phyloP scores from a whole-genome alignment of 2,329 filamentous ascomycete genomes.

The Alternaria incomplexa region DNA sequence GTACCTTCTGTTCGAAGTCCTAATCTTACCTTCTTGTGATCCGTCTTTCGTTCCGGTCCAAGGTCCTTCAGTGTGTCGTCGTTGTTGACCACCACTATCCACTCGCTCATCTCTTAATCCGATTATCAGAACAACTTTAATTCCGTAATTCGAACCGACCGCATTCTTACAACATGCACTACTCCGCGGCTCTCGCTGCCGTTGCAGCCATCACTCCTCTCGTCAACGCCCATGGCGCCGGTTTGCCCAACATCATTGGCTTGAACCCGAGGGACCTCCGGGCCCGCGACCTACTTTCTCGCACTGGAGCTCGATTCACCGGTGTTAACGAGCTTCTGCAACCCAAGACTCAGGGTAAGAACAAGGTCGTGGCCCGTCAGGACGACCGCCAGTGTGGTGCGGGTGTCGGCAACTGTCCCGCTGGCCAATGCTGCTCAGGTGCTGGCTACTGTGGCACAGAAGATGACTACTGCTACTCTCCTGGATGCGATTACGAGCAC shows the following conservation, averaged over 20 bases:
- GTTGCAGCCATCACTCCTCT: conserved; percentile 38
- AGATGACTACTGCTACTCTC: conserved; percentile 64
- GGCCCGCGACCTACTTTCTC: conserved; percentile 40
- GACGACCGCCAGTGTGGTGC: conserved; percentile 43
- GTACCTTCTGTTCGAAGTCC: conserved; percentile 19
- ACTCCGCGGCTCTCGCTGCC: conserved; percentile 40
- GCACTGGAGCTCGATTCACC: conserved; percentile 32
- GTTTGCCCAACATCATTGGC: conserved; percentile 43
- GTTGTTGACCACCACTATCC: conserved; percentile 34
- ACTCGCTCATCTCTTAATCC: conserved; percentile 33
- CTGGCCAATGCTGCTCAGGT: conserved; percentile 45
- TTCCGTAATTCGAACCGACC: conserved; percentile 31
- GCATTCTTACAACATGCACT: conserved; percentile 35
- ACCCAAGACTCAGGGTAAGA: conserved; percentile 13
- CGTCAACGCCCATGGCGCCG: conserved; percentile 38
- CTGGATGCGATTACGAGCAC: conserved; percentile 67
- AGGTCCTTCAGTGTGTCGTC: conserved; percentile 38
- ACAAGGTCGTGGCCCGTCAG: conserved; percentile 35
- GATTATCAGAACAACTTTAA: conserved; percentile 18
- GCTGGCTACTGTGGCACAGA: conserved; percentile 59
- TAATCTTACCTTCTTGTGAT: conserved; percentile 24
- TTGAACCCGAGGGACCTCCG: conserved; percentile 45
- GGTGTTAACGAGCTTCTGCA: conserved; percentile 25
- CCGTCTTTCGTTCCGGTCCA: conserved; percentile 23
- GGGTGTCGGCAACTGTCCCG: conserved; percentile 36